phyloP scores from a whole-genome alignment of 306 rosid genomes.

The Glycyrrhiza uralensis region DNA sequence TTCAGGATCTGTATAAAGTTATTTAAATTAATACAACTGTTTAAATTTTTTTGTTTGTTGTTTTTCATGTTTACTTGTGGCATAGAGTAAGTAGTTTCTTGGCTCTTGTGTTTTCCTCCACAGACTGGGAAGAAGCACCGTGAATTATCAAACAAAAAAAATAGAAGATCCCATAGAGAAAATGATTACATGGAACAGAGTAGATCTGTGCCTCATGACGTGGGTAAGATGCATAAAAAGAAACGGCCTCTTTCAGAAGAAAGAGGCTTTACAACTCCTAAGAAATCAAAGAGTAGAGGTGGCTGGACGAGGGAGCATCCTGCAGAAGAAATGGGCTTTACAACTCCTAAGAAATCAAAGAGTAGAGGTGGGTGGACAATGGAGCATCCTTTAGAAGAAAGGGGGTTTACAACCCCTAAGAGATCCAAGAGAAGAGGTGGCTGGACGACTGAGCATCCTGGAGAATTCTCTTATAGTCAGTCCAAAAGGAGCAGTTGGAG shows the following conservation, averaged over 20 bases:
- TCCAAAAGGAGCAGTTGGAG: conserved; percentile 35
- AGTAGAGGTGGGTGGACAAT: conserved; percentile 39
- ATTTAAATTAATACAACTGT: background rate
- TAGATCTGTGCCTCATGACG: conserved; percentile 58
- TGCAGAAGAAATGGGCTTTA: conserved; percentile 23
- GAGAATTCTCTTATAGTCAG: conserved; percentile 40
- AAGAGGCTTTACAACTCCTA: conserved; percentile 22
- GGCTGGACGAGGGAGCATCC: conserved; percentile 45
- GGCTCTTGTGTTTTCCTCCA: background rate
- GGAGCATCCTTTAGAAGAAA: conserved; percentile 43
- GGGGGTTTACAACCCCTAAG: conserved; percentile 16
- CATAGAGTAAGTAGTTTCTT: conserved; percentile 5
- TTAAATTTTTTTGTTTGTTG: background rate
- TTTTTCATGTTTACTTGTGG: background rate
- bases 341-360: conserved; percentile 33
- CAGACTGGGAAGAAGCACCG: conserved; percentile 52
- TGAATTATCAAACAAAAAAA: conserved; percentile 37
- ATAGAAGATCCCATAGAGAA: conserved; percentile 37
- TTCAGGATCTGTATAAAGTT: background rate
- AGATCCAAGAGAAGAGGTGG: conserved; percentile 40
- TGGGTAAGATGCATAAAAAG: conserved; percentile 41
- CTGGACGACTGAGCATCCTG: conserved; percentile 41
- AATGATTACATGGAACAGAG: conserved; percentile 39
- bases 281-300: conserved; percentile 37
- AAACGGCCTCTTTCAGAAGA: conserved; percentile 37